phyloP scores from a whole-genome alignment of 1,139 yeast genomes.

The Sugiyamaella pinicola region DNA sequence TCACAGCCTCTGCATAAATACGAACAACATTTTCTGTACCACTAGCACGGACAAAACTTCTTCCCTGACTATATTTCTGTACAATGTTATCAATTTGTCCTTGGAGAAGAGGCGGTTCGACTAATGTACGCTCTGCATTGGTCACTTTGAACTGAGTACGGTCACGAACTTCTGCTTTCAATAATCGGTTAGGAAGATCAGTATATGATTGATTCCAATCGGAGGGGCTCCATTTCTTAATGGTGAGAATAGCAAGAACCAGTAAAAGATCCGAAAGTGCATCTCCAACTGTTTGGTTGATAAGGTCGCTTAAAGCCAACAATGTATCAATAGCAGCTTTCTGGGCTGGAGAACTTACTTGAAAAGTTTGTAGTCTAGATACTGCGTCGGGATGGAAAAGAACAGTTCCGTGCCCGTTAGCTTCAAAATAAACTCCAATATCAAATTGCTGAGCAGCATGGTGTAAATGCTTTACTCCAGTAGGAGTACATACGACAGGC shows the following conservation, averaged over 20 bases:
- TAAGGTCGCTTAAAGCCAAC: conserved; percentile 62
- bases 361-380: conserved; percentile 40
- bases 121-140: conserved; percentile 83
- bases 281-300: conserved; percentile 97
- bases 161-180: conserved; percentile 82
- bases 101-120: conserved; percentile 79
- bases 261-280: conserved; percentile 87
- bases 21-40: conserved; percentile 98
- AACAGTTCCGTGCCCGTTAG: conserved; percentile 99
- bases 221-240: conserved; percentile 58
- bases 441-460: conserved; percentile 83
- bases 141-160: conserved; percentile 79
- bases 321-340: conserved; percentile 54
- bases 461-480: conserved; percentile 96
- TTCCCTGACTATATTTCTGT: conserved; percentile 58
- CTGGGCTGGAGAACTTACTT: conserved; percentile 43
- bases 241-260: conserved; percentile 65
- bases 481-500: conserved; percentile 88
- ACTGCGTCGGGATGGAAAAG: conserved; percentile 67
- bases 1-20: conserved; percentile 87
- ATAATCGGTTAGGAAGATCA: conserved; percentile 83
- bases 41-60: conserved; percentile 94
- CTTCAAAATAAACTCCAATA: conserved; percentile 94
- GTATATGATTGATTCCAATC: conserved; percentile 78
- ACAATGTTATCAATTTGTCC: conserved; percentile 68